Evolutionary conservation across 208 protist genomes (phyloP).

Genomic region (Trichomonas gallinae): DNA sequence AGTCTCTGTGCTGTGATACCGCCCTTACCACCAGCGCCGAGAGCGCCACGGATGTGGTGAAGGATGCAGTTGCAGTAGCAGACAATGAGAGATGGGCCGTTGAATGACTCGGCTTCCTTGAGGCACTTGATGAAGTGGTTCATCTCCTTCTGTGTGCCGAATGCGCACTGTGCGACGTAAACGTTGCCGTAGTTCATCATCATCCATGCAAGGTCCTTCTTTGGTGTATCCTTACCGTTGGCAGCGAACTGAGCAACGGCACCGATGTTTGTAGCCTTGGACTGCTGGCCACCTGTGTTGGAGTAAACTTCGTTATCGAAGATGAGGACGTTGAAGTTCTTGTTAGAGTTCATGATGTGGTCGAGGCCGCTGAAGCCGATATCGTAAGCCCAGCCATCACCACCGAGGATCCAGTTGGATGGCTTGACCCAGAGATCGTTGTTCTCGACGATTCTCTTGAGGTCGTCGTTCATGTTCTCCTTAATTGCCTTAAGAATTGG

Average conservation of each 20-base stretch:
- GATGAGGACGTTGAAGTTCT: slow-evolving; percentile 51
- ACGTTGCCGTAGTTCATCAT: slow-evolving; percentile 49
- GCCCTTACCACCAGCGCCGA: not conserved
- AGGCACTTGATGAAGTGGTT: slow-evolving; percentile 41
- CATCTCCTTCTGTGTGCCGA: slow-evolving; percentile 32
- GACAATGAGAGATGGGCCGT: slow-evolving; percentile 42
- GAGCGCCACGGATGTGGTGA: not conserved
- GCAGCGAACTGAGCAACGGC: slow-evolving; percentile 41
- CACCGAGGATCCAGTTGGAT: slow-evolving; percentile 49
- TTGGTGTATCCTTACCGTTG: slow-evolving; percentile 38
- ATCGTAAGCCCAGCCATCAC: slow-evolving; percentile 57
- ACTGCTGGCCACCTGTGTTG: slow-evolving; percentile 54
- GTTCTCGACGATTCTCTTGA: not conserved
- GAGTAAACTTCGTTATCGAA: slow-evolving; percentile 54
- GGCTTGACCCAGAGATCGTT: slow-evolving; percentile 28
- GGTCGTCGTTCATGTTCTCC: not conserved
- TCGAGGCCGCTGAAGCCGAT: slow-evolving; percentile 52
- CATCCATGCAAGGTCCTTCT: slow-evolving; percentile 49
- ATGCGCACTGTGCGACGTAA: slow-evolving; percentile 46
- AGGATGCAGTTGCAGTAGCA: slow-evolving; percentile 48
- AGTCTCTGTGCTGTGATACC: not conserved
- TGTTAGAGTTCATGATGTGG: slow-evolving; percentile 44
- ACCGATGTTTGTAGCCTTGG: slow-evolving; percentile 44
- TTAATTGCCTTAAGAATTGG: not conserved
- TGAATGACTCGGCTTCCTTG: slow-evolving; percentile 46